Percentiles rank a stretch among this genome's conserved stretches.
Evolutionary conservation across 2,329 filamentous ascomycete genomes (phyloP).

Genomic region (Dissoconium aciculare): DNA sequence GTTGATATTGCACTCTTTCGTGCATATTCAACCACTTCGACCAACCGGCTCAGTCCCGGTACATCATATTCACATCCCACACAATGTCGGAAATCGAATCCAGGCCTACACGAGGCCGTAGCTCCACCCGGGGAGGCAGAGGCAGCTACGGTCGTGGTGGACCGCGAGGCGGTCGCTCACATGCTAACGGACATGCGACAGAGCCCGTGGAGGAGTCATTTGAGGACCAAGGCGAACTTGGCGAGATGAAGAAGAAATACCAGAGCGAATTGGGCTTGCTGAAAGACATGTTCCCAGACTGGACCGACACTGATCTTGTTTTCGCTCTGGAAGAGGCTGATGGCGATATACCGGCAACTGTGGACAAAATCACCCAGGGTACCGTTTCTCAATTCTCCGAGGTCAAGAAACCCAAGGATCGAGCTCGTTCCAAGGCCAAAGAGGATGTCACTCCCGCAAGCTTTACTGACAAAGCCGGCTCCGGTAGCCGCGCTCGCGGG

Average conservation of each 20-base stretch:
- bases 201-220: slow-evolving; percentile 51
- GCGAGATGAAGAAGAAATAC: slow-evolving; percentile 83
- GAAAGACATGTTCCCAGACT: slow-evolving; percentile 86
- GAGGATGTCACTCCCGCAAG: slow-evolving; percentile 40
- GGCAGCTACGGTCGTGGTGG: slow-evolving; percentile 46
- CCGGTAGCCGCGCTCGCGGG: slow-evolving; percentile 27
- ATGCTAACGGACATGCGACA: slow-evolving; percentile 39
- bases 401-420: slow-evolving; percentile 66
- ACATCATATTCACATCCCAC: slow-evolving; percentile 11
- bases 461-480: slow-evolving; percentile 34
- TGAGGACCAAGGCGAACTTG: slow-evolving; percentile 78
- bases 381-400: slow-evolving; percentile 72
- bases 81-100: slow-evolving; percentile 88
- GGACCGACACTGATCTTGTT: slow-evolving; percentile 89
- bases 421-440: slow-evolving; percentile 56
- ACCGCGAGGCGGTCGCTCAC: slow-evolving; percentile 27
- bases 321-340: slow-evolving; percentile 82
- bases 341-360: slow-evolving; percentile 56
- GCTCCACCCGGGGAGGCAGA: slow-evolving; percentile 73
- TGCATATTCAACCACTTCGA: too few relatives aligned
- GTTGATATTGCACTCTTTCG: too few relatives aligned
- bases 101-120: slow-evolving; percentile 77
- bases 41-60: slow-evolving; percentile 2
- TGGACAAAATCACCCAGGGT: slow-evolving; percentile 67
- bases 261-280: slow-evolving; percentile 63